Evolutionary conservation across 345 rosid species (phyloP), one percentile per base, ranked within the genome.

Genomic region (Populus alba): DNA sequence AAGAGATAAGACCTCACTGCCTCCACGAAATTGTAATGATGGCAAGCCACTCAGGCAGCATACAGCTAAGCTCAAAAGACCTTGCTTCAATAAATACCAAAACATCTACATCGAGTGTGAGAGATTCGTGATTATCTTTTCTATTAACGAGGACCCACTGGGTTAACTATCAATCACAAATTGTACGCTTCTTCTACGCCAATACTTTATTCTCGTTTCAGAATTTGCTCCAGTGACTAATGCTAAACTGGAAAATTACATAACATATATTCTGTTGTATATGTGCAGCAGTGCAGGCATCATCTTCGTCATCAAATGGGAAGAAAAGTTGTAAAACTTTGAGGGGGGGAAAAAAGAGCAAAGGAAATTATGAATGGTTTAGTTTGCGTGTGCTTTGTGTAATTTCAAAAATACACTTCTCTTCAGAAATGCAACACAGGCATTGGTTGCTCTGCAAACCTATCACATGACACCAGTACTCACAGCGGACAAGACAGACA

Each of bases 1-100:
- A 85, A 81, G 79, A 27, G 95, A 88, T 87, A 83, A 88, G 94
- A 72, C 68, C 62, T 71, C 73, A 69, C 85, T 68, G 59, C 87
- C 75, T 81, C 96, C 94, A 81, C 89, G 78, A 75, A 87, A 80
- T 25, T 45, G 35, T 63, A 62, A 80, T 47, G 86, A 85, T 68
- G 81, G 33, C 72, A 66, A 57, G 20, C 68, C 75, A 39, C 76
- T 71, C 68, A 78, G 75, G 76, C 37, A 20, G 74, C 73, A 78
- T 81, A 78, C 67, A 73, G 83, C 79, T 75, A 83, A 79, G 68
- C 72, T 75, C 76, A 70, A 85, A 57, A 82, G 70, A 75, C 82
- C 29, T 63, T 10, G 27, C 80, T 78, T 79, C 66, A 77, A 67
- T 63, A 83, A 59, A 77, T 75, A 81, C 80, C 77, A 83, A 82